Base-by-base conservation (phyloP, 495 filamentous ascomycete genomes). In the Durotheca rogersii region DNA sequence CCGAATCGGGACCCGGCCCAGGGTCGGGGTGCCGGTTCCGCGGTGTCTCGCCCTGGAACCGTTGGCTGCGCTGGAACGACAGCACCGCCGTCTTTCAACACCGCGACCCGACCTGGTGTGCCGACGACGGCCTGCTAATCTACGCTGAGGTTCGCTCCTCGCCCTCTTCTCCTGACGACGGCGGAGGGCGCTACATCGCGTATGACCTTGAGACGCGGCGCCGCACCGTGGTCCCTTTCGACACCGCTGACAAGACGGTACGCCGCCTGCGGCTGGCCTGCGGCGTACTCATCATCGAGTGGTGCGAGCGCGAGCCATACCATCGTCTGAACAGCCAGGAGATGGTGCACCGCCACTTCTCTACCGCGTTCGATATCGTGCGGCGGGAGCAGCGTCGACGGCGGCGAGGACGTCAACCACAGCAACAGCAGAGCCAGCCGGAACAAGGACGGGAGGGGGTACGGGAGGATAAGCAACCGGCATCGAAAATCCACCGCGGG, bases 311-410 rank as follows among this genome's bases (percentile, higher is more conserved):
- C 0, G 67, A 73, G 14, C 69, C 79, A 2, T 85, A 76, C 51
- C 79, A 81, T 66, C 75, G 76, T 68, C 62, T 82, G 6, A 81
- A 84, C 55, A 77, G 79, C 38, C 71, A 67, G 25, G 80, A 81
- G 36, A 68, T 67, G 0, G 79, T 82, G 0, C 75, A 85, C 67
- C 73, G 81, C 12, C 84, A 88, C 56, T 86, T 80, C 61, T 83
- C 80, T 7, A 83, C 80, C 3, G 79, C 78, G 0, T 87, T 82
- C 58, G 77, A 83, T 53, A 63, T 87, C 14, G 21, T 44, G 15
- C 62, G 67, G 7, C 47, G 18, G n/a, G n/a, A n/a, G n/a, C n/a
- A n/a, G n/a, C n/a, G n/a, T n/a, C n/a, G n/a, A n/a, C n/a, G n/a
- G n/a, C n/a, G n/a, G n/a, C n/a, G n/a, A n/a, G n/a, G n/a, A n/a